phyloP scores from a whole-genome alignment of 371 early-diverging fungal genomes.

The Mucor mucedo region DNA sequence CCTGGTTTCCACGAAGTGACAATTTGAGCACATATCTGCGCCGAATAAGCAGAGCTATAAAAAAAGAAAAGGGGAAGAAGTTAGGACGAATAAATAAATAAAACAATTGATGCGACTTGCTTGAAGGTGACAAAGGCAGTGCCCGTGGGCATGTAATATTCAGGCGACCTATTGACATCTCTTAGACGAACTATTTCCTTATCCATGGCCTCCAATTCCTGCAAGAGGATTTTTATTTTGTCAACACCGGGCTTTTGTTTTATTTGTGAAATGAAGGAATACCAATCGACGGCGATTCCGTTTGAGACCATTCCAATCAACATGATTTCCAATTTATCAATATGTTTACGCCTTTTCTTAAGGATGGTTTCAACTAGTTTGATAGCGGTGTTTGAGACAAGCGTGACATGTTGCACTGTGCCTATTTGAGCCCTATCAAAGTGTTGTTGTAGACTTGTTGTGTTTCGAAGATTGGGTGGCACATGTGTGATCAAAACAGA shows the following conservation, averaged over 20 bases:
- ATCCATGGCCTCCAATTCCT: conserved; percentile 27
- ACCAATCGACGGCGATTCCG: background rate
- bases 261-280: background rate
- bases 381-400: conserved; percentile 38
- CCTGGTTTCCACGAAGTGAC: conserved; percentile 69
- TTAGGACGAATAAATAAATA: background rate
- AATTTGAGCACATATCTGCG: conserved; percentile 66
- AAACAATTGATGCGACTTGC: conserved; percentile 30
- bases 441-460: conserved; percentile 36
- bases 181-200: conserved; percentile 34
- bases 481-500: conserved; percentile 44
- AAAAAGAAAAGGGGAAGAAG: background rate
- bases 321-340: conserved; percentile 36
- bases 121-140: conserved; percentile 71
- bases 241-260: background rate
- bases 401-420: conserved; percentile 39
- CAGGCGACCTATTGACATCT: conserved; percentile 37
- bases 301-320: conserved; percentile 32
- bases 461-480: conserved; percentile 44
- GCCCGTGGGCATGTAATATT: conserved; percentile 57
- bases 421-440: conserved; percentile 48
- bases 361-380: conserved; percentile 21
- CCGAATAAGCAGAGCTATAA: conserved; percentile 48
- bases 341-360: conserved; percentile 19
- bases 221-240: conserved; percentile 7